These are phyloP conservation scores for Aspergillus sp. DNA, from an alignment of 2,329 filamentous ascomycete genomes.

Conservation along the genomic window DNA sequence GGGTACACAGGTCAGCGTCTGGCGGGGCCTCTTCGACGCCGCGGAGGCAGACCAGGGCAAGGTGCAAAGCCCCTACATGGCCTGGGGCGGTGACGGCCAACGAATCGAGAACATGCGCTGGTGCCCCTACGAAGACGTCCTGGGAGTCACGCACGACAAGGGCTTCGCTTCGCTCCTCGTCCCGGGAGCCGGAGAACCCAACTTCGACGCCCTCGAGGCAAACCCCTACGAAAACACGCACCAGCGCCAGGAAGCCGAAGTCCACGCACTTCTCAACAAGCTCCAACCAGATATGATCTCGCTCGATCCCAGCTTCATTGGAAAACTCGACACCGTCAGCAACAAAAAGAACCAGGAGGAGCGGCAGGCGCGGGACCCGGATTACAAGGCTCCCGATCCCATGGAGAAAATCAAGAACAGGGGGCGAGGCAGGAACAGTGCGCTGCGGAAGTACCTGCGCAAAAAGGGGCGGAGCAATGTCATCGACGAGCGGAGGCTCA, in stretches of 20 bases:
- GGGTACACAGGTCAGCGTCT: slow-evolving; percentile 82
- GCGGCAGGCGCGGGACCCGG: slow-evolving; percentile 71
- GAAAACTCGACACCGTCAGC: slow-evolving; percentile 74
- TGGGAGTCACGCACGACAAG: slow-evolving; percentile 74
- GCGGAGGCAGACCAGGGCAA: slow-evolving; percentile 65
- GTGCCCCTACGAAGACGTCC: slow-evolving; percentile 91
- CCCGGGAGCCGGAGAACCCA: slow-evolving; percentile 91
- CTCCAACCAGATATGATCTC: slow-evolving; percentile 95
- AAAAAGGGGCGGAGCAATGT: slow-evolving; percentile 92
- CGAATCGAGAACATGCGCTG: slow-evolving; percentile 74
- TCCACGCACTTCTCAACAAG: slow-evolving; percentile 86
- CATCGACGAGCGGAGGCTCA: slow-evolving; percentile 88
- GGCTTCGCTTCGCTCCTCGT: slow-evolving; percentile 88
- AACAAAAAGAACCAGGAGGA: slow-evolving; percentile 71
- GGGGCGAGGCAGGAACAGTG: slow-evolving; percentile 82
- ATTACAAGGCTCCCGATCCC: slow-evolving; percentile 57
- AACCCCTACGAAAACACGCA: slow-evolving; percentile 94
- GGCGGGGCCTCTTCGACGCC: slow-evolving; percentile 82
- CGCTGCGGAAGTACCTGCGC: slow-evolving; percentile 76
- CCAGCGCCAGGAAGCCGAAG: slow-evolving; percentile 87
- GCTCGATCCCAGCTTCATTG: slow-evolving; percentile 84
- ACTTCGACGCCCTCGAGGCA: slow-evolving; percentile 86
- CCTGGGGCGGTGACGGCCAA: slow-evolving; percentile 81
- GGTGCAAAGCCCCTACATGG: slow-evolving; percentile 83
- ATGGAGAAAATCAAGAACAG: slow-evolving; percentile 62